A percentile compares a stretch with the other conserved stretches of the same genome.
Conservation (phyloP, 345 rosid genomes). For the Brassica juncea region DNA sequence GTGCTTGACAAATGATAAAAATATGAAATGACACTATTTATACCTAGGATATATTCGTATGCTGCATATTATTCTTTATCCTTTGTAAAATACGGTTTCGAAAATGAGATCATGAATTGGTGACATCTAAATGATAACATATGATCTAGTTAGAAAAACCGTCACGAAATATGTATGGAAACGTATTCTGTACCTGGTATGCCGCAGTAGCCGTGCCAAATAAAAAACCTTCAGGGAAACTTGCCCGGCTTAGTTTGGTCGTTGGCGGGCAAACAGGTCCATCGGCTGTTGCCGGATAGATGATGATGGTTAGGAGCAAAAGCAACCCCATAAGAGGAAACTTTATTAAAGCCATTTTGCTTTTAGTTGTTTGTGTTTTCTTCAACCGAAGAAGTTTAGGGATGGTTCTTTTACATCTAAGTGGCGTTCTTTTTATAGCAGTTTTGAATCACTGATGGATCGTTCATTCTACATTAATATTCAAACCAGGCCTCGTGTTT, state of each 20-base stretch:
- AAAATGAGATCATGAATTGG: neutral
- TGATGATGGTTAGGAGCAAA: conserved; percentile 21
- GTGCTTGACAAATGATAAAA: neutral
- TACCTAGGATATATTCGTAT: neutral
- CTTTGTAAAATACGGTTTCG: neutral
- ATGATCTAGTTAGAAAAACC: neutral
- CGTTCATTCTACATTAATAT: neutral
- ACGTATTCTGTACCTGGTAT: conserved; percentile 33
- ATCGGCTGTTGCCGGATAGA: conserved; percentile 5
- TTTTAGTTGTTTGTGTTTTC: neutral
- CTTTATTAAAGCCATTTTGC: conserved; percentile 20
- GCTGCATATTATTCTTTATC: neutral
- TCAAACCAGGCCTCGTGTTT: neutral
- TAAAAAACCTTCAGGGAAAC: conserved; percentile 33
- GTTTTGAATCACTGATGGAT: neutral
- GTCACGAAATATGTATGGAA: neutral
- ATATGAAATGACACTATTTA: neutral
- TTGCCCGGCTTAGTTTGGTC: conserved; percentile 26
- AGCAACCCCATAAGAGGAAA: conserved; percentile 30
- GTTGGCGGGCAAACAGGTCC: conserved; percentile 30
- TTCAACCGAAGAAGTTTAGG: neutral
- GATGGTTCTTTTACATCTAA: neutral
- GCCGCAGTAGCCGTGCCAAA: conserved; percentile 43
- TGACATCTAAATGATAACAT: neutral
- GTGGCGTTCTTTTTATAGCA: neutral